Evolutionary conservation across 2,329 filamentous ascomycete genomes (phyloP).

Genomic region (Aspergillus clavatus): DNA sequence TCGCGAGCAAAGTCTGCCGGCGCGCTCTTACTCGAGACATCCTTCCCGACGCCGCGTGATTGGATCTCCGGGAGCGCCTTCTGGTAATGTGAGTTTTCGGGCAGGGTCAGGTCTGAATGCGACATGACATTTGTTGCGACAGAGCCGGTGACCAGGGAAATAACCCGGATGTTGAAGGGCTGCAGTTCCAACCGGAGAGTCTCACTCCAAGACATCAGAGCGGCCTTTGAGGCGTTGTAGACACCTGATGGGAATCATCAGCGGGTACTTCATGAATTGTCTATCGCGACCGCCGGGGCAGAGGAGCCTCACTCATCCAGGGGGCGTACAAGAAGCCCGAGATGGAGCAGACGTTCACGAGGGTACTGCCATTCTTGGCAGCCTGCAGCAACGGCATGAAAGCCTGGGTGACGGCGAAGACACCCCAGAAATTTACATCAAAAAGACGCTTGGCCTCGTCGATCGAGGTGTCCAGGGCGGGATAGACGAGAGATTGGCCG

Average conservation of each 20-base stretch:
- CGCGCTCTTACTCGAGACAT: constrained; percentile 2
- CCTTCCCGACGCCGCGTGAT: neutral
- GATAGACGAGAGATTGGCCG: constrained; percentile 30
- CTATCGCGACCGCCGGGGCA: constrained; percentile 5
- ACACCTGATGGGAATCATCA: constrained; percentile 6
- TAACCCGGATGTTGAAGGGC: constrained; percentile 6
- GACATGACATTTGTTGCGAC: constrained; percentile 6
- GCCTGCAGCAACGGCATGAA: constrained; percentile 25
- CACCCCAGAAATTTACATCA: constrained; percentile 15
- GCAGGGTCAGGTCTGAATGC: neutral
- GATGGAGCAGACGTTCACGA: constrained; percentile 22
- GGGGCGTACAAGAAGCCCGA: constrained; percentile 20
- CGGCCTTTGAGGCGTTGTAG: constrained; percentile 21
- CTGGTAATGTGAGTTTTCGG: constrained; percentile 4
- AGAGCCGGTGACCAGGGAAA: constrained; percentile 27
- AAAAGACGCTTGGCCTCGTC: constrained; percentile 24
- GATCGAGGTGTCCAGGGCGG: constrained; percentile 34
- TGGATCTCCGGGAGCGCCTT: constrained; percentile 3
- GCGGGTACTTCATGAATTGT: constrained; percentile 6
- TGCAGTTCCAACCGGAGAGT: constrained; percentile 20
- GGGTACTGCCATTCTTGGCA: constrained; percentile 9
- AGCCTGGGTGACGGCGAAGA: constrained; percentile 10
- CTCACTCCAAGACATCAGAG: constrained; percentile 14
- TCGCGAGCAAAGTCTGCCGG: constrained; percentile 3
- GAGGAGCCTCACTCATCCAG: constrained; percentile 20